Base-by-base conservation (phyloP, 148 eudicot species). In the Spergularia bocconei region DNA sequence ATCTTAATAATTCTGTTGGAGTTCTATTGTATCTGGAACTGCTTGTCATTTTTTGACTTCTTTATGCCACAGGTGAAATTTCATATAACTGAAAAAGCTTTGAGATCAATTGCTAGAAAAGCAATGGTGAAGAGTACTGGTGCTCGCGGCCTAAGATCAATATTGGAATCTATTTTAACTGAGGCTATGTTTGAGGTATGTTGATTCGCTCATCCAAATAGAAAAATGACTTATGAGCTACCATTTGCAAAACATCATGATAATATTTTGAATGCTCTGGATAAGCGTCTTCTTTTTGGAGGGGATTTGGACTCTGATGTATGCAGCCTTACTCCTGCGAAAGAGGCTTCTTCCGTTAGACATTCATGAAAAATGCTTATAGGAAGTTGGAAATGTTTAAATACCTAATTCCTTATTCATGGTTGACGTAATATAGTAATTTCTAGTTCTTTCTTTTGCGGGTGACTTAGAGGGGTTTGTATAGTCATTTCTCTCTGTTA, bases 171-270 rank as follows among this genome's bases (percentile, higher is more conserved):
- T 72, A 82, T 90, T 73, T 84, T 95, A 74, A 95, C 87, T 77
- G 96, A 90, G 63, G 87, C 97, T 38, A 92, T 92, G 98, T 95
- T 83, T 74, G 99, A 96, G 99, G 99, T 96, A 86, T 67, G 36
- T 65, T 54, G 48, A 58, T 29, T 29, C 36, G 1, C 36, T 29
- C 36, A 29, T 29, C 36, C 2, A 29, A 29, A 29, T 0, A 29
- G 36, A 29, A 29, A 29, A 29, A 29, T 0, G 36, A 29, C 2
- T 29, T 29, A 29, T 29, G 36, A 29, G 36, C n/a, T 29, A 29
- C 36, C 36, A 29, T 50, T 20, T 25, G 38, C 41, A 73, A 77
- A 64, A 77, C 73, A 83, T 63, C 59, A 63, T 38, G 79, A 17
- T 41, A 38, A 17, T 60, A 21, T 2, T 60, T 60, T 4, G 3